Conservation (phyloP, 257 asterid genomes). For the Linaria vulgaris region DNA sequence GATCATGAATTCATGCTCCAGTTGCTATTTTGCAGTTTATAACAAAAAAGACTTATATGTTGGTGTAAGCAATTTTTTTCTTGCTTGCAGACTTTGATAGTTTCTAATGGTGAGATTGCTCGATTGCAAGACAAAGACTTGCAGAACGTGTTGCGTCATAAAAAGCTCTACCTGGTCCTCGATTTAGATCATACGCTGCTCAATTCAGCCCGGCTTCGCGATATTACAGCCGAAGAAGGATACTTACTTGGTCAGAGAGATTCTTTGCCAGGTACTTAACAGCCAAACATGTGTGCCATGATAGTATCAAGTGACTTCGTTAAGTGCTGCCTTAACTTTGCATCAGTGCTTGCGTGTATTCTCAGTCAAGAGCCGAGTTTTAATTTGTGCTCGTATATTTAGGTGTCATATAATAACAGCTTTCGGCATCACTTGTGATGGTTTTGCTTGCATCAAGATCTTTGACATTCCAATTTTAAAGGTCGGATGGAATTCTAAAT, state of each 20-base stretch:
- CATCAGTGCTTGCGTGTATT: too few species aligned
- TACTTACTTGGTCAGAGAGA: constrained; percentile 50
- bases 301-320: too few species aligned
- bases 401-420: too few species aligned
- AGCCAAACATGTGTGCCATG: not conserved
- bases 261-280: constrained; percentile 65
- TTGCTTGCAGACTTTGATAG: constrained; percentile 68
- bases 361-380: too few species aligned
- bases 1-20: not conserved
- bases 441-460: too few species aligned
- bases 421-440: too few species aligned
- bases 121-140: constrained; percentile 72
- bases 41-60: not conserved
- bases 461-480: too few species aligned
- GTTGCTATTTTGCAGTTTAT: constrained; percentile 10
- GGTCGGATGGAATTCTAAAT: too few species aligned
- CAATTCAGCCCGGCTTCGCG: constrained; percentile 60
- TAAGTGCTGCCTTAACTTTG: too few species aligned
- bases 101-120: constrained; percentile 57
- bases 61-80: constrained; percentile 2
- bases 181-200: constrained; percentile 93
- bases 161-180: constrained; percentile 70
- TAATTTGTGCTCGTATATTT: too few species aligned
- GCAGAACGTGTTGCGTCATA: constrained; percentile 50
- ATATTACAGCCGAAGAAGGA: constrained; percentile 56